Conservation (phyloP, 1,139 yeast species). For the Candida freyschussii region DNA sequence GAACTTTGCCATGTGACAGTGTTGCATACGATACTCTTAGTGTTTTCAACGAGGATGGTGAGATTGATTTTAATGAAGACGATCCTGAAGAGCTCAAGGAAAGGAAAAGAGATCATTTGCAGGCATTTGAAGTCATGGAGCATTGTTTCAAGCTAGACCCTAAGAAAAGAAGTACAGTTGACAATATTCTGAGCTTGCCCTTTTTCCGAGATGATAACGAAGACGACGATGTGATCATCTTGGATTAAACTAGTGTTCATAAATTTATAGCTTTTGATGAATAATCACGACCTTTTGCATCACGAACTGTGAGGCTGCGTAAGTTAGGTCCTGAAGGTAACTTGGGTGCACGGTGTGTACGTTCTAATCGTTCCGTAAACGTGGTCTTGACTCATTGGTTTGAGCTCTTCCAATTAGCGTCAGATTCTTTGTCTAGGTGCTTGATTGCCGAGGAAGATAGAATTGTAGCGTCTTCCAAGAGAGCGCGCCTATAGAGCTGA, state of each 20-base stretch:
- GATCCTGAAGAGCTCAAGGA: constrained; percentile 10
- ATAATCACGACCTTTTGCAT: too few relatives aligned
- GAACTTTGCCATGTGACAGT: constrained; percentile 35
- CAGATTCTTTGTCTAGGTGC: too few relatives aligned
- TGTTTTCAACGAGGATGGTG: constrained; percentile 9
- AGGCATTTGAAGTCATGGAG: constrained; percentile 24
- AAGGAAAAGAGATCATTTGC: constrained; percentile 16
- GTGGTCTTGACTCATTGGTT: too few relatives aligned
- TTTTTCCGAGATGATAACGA: constrained; percentile 20
- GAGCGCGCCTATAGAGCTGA: too few relatives aligned
- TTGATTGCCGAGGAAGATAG: too few relatives aligned
- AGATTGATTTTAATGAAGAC: constrained; percentile 6
- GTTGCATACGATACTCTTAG: constrained; percentile 34
- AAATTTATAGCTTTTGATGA: not conserved
- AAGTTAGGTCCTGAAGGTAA: too few relatives aligned
- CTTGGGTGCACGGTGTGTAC: too few relatives aligned
- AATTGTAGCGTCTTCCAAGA: too few relatives aligned
- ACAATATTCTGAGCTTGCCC: constrained; percentile 50
- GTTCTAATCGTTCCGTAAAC: too few relatives aligned
- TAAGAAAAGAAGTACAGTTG: constrained; percentile 69
- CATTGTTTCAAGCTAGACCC: constrained; percentile 82
- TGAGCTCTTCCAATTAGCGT: too few relatives aligned
- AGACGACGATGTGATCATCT: constrained; percentile 20
- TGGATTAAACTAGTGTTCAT: constrained; percentile 4
- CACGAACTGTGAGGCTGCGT: too few relatives aligned